Evolutionary conservation across 305 asterid species (phyloP).

Genomic region (Fraxinus latifolia): DNA sequence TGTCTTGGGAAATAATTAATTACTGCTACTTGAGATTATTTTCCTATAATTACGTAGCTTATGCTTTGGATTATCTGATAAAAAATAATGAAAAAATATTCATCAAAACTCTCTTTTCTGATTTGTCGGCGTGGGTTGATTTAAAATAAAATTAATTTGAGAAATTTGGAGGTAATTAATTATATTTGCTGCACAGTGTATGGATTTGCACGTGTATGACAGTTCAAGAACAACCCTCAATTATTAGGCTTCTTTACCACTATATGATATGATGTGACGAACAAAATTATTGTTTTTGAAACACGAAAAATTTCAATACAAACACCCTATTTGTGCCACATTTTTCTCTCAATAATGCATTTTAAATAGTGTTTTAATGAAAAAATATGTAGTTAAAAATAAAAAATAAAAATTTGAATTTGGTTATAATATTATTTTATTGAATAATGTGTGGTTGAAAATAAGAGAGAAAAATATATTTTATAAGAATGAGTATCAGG

Average conservation of each 20-base stretch:
- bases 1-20: neutral
- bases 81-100: neutral
- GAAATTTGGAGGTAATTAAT: neutral
- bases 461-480: too few species aligned
- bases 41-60: neutral
- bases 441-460: too few species aligned
- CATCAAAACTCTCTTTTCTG: neutral
- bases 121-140: neutral
- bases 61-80: neutral
- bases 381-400: too few species aligned
- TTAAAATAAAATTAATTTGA: neutral
- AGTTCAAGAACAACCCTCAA: neutral
- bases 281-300: too few species aligned
- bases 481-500: too few species aligned
- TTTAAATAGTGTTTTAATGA: too few species aligned
- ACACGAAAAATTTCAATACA: too few species aligned
- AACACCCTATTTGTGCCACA: too few species aligned
- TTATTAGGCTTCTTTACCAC: neutral
- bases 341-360: too few species aligned
- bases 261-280: too few species aligned
- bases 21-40: neutral
- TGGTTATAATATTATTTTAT: too few species aligned
- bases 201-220: neutral
- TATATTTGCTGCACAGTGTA: neutral
- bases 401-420: too few species aligned